Base-by-base conservation (phyloP, 768 basidiomycete species). In the Kwoniella bestiolae region DNA sequence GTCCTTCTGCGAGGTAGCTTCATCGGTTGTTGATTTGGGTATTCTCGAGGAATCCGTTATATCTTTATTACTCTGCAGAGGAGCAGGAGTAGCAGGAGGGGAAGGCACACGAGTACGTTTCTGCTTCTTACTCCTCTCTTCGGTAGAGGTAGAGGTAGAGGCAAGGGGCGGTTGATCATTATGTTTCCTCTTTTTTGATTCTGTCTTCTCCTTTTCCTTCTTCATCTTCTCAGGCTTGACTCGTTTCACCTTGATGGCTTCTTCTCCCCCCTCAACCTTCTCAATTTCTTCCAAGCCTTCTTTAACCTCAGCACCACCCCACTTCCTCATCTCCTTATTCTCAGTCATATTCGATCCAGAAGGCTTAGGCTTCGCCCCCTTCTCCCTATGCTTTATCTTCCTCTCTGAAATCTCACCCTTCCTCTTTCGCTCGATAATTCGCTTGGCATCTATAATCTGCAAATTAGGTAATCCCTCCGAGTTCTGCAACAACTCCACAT, bases 371-470 rank as follows among this genome's bases (percentile, higher is more conserved):
- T 64, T 74, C 70, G 67, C 70, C 63, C 68, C 65, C 38, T 46
- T 64, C 50, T 72, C 71, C 53, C 65, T 70, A 47, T 75, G 71
- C 31, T 70, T 59, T 12, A 25, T 35, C 44, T 52, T 64, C 50
- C 57, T 57, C 57, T 74, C 76, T 29, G 58, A 57, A 1, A 72
- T 63, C 57, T 70, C 70, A 8, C 74, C 74, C 53, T 74, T 76
- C 18, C 67, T 32, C 50, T 74, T 78, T 34, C 73, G 16, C 60
- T 78, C 74, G n/a, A 64, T 61, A 4, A 78, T 65, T 21, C 77
- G 60, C 60, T 78, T 78, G 12, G 64, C 50, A 69, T 78, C 77
- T 51, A 78, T 68, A 34, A 78, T 78, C 61, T 78, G 77, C 28
- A 78, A 49, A 26, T 71, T 69, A 12, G 74, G 74, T 38, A 78